phyloP scores from a whole-genome alignment of 2,329 filamentous ascomycete genomes.

The Colletotrichum navitas region DNA sequence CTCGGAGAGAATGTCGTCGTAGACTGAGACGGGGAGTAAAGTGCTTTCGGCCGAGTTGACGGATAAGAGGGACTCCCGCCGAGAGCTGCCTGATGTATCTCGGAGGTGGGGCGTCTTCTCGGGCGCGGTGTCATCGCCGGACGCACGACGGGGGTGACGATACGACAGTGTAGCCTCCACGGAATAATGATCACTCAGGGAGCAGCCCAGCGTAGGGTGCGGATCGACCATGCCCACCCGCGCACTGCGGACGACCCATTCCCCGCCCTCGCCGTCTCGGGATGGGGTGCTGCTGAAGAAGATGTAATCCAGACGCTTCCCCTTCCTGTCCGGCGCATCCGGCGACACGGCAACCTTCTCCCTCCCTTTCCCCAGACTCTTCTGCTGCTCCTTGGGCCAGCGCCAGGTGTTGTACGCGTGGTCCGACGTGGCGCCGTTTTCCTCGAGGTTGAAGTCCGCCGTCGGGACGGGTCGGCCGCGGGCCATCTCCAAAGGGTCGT shows the following conservation, averaged over 20 bases:
- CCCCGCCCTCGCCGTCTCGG: constrained; percentile 42
- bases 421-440: constrained; percentile 91
- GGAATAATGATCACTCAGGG: constrained; percentile 94
- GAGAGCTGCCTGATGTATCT: constrained; percentile 52
- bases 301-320: constrained; percentile 95
- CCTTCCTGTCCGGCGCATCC: constrained; percentile 75
- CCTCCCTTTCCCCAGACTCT: constrained; percentile 73
- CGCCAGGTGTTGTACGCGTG: constrained; percentile 92
- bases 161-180: constrained; percentile 82
- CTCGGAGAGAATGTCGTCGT: constrained; percentile 79
- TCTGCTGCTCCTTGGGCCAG: constrained; percentile 80
- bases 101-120: constrained; percentile 56
- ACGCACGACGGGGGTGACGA: constrained; percentile 49
- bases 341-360: constrained; percentile 72
- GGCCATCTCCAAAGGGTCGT: constrained; percentile 75
- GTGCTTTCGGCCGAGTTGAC: constrained; percentile 49
- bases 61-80: constrained; percentile 16
- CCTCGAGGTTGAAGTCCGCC: constrained; percentile 80
- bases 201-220: constrained; percentile 85
- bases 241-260: constrained; percentile 78
- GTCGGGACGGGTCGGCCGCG: constrained; percentile 77
- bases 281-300: constrained; percentile 72
- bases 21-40: constrained; percentile 45
- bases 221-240: constrained; percentile 84
- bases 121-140: constrained; percentile 43